Evolutionary conservation across 257 asterid species (phyloP), one percentile per base, ranked within the genome.

Genomic region (Schizonepeta tenuifolia): DNA sequence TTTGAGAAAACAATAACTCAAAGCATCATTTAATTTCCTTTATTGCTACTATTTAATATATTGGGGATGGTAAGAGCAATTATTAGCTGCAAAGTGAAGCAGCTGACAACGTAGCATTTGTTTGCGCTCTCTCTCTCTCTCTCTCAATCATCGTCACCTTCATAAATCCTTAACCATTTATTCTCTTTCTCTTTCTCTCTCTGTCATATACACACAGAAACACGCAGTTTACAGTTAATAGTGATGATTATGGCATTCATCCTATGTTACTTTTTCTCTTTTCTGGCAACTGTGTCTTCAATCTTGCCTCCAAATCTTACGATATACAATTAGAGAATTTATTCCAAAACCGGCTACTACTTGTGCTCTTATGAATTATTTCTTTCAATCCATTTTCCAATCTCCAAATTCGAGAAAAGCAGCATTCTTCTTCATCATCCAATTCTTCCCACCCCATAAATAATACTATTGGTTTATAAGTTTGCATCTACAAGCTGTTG

Each of bases 111-210:
- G 61, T 60, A 38, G 75, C 78, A 67, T 66, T 58, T 51, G 36
- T 65, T 65, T 33, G 9, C 68, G 28, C 71, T 41, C 67, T 11
- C 55, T 38, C 58, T 26, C 67, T 38, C 57, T 40, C 57, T 74
- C 67, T 71, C 76, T 63, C 82, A 72, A 76, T 80, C 84, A 81
- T 77, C 78, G 74, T 81, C 85, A 81, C 79, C 76, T 73, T 81
- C 85, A 69, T 77, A 69, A 73, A 67, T 77, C 81, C 74, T 47
- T 36, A 33, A 67, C 78, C 40, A 49, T 76, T 53, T 75, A 75
- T 67, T 79, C 81, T 54, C 79, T 59, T 70, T 22, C 71, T 50
- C 73, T 43, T 38, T 40, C 53, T 26, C 67, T 26, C 67, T n/a
- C 65, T 20, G 46, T 28, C 74, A 41, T 31, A 35, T 31, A n/a